Conservation (phyloP, 768 basidiomycete species). For the Rhodotorula taiwanensis region DNA sequence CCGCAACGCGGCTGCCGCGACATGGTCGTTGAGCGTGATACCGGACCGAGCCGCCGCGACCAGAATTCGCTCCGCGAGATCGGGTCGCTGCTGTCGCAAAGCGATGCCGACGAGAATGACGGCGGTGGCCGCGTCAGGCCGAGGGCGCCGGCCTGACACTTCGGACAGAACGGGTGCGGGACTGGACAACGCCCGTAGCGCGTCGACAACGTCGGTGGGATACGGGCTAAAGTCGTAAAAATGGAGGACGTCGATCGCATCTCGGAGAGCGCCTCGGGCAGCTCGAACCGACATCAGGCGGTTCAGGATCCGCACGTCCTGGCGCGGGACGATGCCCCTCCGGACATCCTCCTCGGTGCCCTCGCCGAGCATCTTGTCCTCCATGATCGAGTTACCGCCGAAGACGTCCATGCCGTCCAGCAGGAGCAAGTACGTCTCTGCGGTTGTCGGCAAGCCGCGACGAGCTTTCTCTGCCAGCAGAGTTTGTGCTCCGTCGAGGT, state of each 20-base stretch:
- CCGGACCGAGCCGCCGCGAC: neutral
- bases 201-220: conserved; percentile 1
- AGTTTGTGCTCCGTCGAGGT: conserved; percentile 13
- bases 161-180: neutral
- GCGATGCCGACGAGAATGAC: conserved; percentile 20
- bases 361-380: conserved; percentile 17
- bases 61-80: conserved; percentile 19
- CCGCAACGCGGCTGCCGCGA: conserved; percentile 15
- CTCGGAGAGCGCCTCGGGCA: neutral
- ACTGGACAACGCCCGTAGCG: neutral
- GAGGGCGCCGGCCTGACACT: neutral
- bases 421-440: conserved; percentile 17
- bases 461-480: conserved; percentile 15
- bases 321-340: neutral
- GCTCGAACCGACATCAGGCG: conserved; percentile 21
- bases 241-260: conserved; percentile 19
- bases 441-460: conserved; percentile 14
- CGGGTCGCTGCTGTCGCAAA: conserved; percentile 9
- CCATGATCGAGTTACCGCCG: conserved; percentile 30
- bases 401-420: conserved; percentile 28
- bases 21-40: conserved; percentile 8
- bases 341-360: neutral
- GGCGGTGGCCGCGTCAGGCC: conserved; percentile 23
- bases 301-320: conserved; percentile 28
- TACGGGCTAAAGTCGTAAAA: conserved; percentile 8